Base-by-base conservation (phyloP, 2,329 filamentous ascomycete species). In the Coniochaeta pulveracea region DNA sequence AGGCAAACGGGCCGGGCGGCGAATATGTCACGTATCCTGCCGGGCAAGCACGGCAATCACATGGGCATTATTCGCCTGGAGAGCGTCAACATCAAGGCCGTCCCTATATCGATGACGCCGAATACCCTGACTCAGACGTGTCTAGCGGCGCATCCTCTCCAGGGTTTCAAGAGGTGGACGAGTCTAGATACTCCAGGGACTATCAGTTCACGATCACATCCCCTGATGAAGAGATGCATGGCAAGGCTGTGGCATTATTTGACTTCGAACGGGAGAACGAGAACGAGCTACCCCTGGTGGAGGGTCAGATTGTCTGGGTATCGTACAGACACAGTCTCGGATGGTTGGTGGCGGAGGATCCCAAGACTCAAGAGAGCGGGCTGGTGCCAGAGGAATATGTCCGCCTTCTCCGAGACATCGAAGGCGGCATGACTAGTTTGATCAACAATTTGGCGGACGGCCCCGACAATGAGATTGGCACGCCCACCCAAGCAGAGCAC, bases 321-420 rank as follows among this genome's bases (percentile, higher is more conserved):
- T 93, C 85, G 11, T 98, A 96, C 55, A 74, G 91, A 26, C 88
- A 96, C 51, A 89, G 89, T 11, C 86, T 96, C 58, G 91, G 91
- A 35, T 98, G 91, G 91, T 69, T 98, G 33, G 91, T 98, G 16
- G 91, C 91, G 4, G 85, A 95, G 59, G 91, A 98, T 49, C 88
- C 89, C 10, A 88, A 85, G 55, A 95, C 86, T 1, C 85, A 76
- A 43, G 91, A 98, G 59, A 93, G 85, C 48, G 91, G 91, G 1
- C 68, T 98, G 22, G 91, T 98, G 2, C 91, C 91, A 0, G 91
- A 98, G 57, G 88, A 93, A 56, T 98, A 96, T 51, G 91, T 98
- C 26, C 78, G 91, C 11, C 64, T 98, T 28, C 68, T 98, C 39
- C 77, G 86, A 30, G 86, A 96, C 49, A 95, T 96, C 35, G 86